Conservation (phyloP, 2,329 filamentous ascomycete genomes). For the Triangularia setosa region DNA sequence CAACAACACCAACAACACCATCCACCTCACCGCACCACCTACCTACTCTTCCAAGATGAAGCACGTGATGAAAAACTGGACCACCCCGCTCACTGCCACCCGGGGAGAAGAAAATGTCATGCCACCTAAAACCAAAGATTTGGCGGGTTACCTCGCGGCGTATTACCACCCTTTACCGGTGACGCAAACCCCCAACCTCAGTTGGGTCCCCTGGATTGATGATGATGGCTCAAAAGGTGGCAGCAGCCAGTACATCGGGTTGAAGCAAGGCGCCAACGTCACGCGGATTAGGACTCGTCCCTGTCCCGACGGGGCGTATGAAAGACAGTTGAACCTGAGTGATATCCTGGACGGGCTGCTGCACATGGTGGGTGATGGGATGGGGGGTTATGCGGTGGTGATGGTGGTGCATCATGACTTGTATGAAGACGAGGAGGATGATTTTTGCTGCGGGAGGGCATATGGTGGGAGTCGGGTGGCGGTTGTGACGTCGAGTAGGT, state of each 20-base stretch:
- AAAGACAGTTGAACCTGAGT: slow-evolving; percentile 53
- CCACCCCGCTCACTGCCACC: slow-evolving; percentile 12
- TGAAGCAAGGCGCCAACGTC: slow-evolving; percentile 36
- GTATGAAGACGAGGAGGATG: slow-evolving; percentile 62
- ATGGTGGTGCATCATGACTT: slow-evolving; percentile 59
- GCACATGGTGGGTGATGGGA: no score
- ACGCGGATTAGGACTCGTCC: slow-evolving; percentile 50
- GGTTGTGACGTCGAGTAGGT: slow-evolving; percentile 59
- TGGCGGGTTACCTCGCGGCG: slow-evolving; percentile 37
- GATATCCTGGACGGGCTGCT: slow-evolving; percentile 58
- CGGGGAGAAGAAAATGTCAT: not conserved
- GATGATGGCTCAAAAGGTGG: slow-evolving; percentile 13
- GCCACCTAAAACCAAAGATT: slow-evolving; percentile 29
- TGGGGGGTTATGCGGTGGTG: slow-evolving; percentile 55
- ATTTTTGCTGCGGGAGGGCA: slow-evolving; percentile 63
- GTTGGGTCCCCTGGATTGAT: not conserved
- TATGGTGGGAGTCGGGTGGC: slow-evolving; percentile 61
- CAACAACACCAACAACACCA: slow-evolving; percentile 34
- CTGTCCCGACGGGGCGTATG: slow-evolving; percentile 44
- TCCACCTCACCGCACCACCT: slow-evolving; percentile 53
- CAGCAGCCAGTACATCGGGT: slow-evolving; percentile 38
- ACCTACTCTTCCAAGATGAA: slow-evolving; percentile 33
- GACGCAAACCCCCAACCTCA: slow-evolving; percentile 26
- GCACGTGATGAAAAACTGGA: slow-evolving; percentile 45
- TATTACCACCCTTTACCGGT: slow-evolving; percentile 55